These are phyloP conservation scores for Lactuca sativa DNA, from an alignment of 129 eudicot species.

Conservation along the genomic window DNA sequence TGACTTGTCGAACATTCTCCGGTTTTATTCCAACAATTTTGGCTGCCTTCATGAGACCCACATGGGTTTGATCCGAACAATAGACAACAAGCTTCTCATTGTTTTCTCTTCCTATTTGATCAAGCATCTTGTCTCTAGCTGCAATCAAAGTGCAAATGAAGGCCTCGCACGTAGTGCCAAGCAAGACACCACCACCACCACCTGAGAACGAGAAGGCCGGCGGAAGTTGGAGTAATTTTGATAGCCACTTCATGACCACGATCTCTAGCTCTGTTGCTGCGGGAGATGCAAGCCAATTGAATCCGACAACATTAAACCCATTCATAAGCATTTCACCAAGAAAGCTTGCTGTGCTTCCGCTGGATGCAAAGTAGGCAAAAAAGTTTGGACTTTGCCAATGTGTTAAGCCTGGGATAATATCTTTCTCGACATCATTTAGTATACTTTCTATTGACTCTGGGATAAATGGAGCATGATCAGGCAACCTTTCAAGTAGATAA, in stretches of 20 bases:
- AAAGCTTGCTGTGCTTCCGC: constrained; percentile 30
- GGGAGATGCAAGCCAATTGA: constrained; percentile 41
- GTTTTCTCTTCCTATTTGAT: constrained; percentile 13
- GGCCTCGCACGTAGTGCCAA: constrained; percentile 43
- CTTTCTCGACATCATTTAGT: constrained; percentile 33
- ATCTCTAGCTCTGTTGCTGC: constrained; percentile 44
- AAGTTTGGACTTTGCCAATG: constrained; percentile 52
- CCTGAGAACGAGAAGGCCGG: constrained; percentile 36
- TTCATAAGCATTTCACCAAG: constrained; percentile 42
- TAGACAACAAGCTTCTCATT: constrained; percentile 36
- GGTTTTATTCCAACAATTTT: constrained; percentile 30
- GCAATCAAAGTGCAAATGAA: constrained; percentile 34
- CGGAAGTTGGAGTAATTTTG: constrained; percentile 36
- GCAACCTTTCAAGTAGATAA: constrained; percentile 23
- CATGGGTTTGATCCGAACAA: constrained; percentile 41
- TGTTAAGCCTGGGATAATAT: constrained; percentile 41
- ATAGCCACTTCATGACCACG: constrained; percentile 47
- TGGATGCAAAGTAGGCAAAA: constrained; percentile 35
- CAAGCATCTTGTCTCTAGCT: constrained; percentile 26
- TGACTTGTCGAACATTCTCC: constrained; percentile 14
- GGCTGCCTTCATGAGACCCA: constrained; percentile 28
- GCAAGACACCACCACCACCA: constrained; percentile 44
- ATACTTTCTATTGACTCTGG: constrained; percentile 35
- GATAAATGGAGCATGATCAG: constrained; percentile 32
- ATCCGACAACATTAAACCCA: constrained; percentile 41